These are phyloP conservation scores for Albizia julibrissin DNA, from an alignment of 306 rosid species.

Conservation along the genomic window DNA sequence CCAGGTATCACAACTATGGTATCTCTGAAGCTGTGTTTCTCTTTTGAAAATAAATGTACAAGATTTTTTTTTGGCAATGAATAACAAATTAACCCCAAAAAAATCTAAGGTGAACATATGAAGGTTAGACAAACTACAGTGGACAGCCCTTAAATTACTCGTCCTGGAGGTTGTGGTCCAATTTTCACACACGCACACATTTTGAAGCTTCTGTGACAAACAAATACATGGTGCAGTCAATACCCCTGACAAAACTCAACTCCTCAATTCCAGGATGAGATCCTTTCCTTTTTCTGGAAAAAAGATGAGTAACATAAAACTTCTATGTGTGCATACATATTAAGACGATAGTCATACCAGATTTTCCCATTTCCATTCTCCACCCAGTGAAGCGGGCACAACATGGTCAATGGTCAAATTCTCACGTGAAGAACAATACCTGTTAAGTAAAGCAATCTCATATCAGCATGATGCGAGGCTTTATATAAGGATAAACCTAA, in stretches of 20 bases:
- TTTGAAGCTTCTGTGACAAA: background rate
- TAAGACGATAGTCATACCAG: constrained; percentile 43
- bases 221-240: background rate
- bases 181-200: background rate
- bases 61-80: background rate
- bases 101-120: background rate
- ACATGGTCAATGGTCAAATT: constrained; percentile 79
- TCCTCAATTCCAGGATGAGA: background rate
- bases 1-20: background rate
- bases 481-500: background rate
- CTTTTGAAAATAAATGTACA: background rate
- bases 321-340: background rate
- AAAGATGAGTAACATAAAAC: background rate
- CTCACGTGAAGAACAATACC: constrained; percentile 65
- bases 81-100: background rate
- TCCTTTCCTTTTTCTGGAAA: background rate
- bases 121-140: background rate
- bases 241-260: background rate
- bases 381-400: constrained; percentile 58
- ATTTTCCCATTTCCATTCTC: constrained; percentile 79
- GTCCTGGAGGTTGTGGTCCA: background rate
- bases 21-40: background rate
- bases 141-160: background rate
- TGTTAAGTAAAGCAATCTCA: constrained; percentile 30
- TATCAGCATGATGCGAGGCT: background rate